Percentiles rank a stretch among this genome's conserved stretches.
phyloP scores from a whole-genome alignment of 164 flowering plant species.

The Macadamia integrifolia region DNA sequence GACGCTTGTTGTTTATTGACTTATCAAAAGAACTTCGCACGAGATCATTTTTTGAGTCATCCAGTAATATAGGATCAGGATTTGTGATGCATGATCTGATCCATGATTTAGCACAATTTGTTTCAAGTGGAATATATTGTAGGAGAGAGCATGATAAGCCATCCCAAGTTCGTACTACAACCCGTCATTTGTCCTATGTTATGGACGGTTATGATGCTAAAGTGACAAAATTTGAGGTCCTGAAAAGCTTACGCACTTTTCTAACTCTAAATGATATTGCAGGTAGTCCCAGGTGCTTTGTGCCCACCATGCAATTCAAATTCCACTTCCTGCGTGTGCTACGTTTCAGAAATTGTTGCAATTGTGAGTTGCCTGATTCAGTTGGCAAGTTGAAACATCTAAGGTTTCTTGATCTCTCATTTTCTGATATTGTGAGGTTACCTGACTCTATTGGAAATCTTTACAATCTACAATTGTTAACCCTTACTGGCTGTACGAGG shows the following conservation, averaged over 20 bases:
- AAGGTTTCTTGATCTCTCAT: conserved; percentile 25
- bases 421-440: conserved; percentile 14
- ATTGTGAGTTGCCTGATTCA: neutral
- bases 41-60: no score
- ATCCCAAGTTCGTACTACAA: conserved; percentile 8
- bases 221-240: neutral
- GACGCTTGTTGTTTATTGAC: no score
- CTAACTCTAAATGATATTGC: no score
- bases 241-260: conserved; percentile 23
- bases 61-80: no score
- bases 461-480: conserved; percentile 28
- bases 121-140: conserved; percentile 14
- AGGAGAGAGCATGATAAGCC: conserved; percentile 1
- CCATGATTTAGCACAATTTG: conserved; percentile 27
- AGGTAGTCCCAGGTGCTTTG: no score
- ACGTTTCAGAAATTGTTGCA: conserved; percentile 7
- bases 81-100: conserved; percentile 35
- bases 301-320: neutral
- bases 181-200: conserved; percentile 8
- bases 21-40: no score
- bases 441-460: conserved; percentile 22
- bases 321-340: conserved; percentile 15
- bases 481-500: conserved; percentile 10
- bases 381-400: conserved; percentile 18
- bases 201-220: neutral